Conservation (phyloP, 129 eudicot species). For the Silybum marianum region DNA sequence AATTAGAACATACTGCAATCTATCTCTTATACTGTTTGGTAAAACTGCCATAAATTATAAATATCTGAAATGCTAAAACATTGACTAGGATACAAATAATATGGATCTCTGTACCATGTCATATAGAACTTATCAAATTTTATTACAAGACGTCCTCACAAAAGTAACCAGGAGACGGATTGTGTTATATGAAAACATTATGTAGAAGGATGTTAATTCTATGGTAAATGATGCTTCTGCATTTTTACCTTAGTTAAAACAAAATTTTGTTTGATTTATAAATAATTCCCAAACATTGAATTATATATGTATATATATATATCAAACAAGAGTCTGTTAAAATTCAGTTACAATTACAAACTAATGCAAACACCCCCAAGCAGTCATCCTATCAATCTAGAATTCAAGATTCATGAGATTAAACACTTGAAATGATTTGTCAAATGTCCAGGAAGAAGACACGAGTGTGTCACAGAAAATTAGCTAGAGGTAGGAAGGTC, state of each 20-base stretch:
- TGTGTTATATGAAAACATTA: background rate
- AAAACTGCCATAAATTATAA: background rate
- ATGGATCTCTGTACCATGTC: background rate
- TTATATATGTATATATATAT: background rate
- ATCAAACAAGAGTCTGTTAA: slow-evolving; percentile 3
- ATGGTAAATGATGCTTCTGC: background rate
- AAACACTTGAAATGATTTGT: slow-evolving; percentile 1
- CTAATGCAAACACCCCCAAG: slow-evolving; percentile 8
- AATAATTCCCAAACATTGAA: background rate
- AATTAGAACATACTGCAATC: slow-evolving; percentile 23
- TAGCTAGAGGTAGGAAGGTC: background rate
- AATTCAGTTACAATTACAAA: slow-evolving; percentile 1
- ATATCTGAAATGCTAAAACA: background rate
- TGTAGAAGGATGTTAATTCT: background rate
- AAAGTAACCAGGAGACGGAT: background rate
- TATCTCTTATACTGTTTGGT: background rate
- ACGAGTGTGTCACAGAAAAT: background rate
- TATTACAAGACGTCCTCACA: background rate
- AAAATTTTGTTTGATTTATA: background rate
- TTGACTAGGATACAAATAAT: background rate
- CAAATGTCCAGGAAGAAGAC: slow-evolving; percentile 1
- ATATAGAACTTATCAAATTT: background rate
- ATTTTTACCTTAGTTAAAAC: background rate
- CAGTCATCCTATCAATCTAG: background rate
- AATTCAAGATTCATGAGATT: background rate